Evolutionary conservation across 495 filamentous ascomycete genomes (phyloP), one percentile per base, ranked within the genome.

Genomic region (Aspergillus indologenus): DNA sequence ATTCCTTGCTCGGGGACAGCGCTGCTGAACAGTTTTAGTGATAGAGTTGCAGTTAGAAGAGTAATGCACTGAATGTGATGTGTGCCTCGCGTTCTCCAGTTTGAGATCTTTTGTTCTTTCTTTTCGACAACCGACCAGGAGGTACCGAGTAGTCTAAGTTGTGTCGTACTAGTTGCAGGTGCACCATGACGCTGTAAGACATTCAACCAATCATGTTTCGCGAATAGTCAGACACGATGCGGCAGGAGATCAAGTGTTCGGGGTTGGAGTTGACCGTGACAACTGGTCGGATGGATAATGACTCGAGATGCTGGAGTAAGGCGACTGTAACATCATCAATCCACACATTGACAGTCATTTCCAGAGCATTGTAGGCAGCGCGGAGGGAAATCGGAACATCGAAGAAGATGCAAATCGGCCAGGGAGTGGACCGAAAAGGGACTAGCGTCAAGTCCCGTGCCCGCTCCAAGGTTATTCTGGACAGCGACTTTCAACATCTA

Each of bases 371-470:
- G 34, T 40, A 8, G 12, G 12, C 7, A 40, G 34, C 34, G 12
- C 7, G 12, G 12, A 40, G 12, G 34, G 12, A 40, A 29, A 9
- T 40, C 34, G 34, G 34, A 40, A 4, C 5, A 40, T 40, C 12
- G 34, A 40, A 40, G 34, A 14, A 40, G 34, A 2, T 40, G 7
- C 7, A 40, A 40, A 14, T 40, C 34, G 46, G 21, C 46, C 52
- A 56, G 40, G 21, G 59, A 57, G 57, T 45, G 61, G 60, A 62
- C 70, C 70, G 56, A 71, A 76, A 66, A 22, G 7, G 67, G 70
- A 68, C 66, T 77, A 77, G 75, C 68, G 73, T 29, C 47, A 43
- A 63, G 73, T 77, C 73, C 75, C 75, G 75, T 77, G 75, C 69
- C 63, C 62, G 59, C 64, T 65, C 67, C 64, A 66, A 40, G 67